Evolutionary conservation across 2,329 filamentous ascomycete species (phyloP).

Genomic region (Pyrenochaeta sp.): DNA sequence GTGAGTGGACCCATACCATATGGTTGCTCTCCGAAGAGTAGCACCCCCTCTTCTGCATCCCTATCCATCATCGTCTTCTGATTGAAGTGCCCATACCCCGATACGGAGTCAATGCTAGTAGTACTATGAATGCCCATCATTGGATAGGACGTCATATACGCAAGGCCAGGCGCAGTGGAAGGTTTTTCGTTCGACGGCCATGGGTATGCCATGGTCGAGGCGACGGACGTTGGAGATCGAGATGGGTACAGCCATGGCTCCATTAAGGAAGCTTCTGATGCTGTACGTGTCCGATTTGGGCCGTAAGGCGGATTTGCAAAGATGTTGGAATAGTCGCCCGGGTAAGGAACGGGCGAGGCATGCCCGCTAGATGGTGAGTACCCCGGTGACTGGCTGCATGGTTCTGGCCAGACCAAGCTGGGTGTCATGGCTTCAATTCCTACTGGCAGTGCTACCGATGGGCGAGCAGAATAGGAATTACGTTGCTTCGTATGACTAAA

Average conservation of each 20-base stretch:
- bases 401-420: slow-evolving; percentile 33
- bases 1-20: slow-evolving; percentile 49
- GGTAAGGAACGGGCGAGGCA: slow-evolving; percentile 38
- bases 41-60: slow-evolving; percentile 46
- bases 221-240: slow-evolving; percentile 45
- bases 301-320: slow-evolving; percentile 41
- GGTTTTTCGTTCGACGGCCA: slow-evolving; percentile 43
- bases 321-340: slow-evolving; percentile 37
- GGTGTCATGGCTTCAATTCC: slow-evolving; percentile 27
- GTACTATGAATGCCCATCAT: slow-evolving; percentile 33
- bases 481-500: slow-evolving; percentile 31
- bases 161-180: slow-evolving; percentile 28
- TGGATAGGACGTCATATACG: slow-evolving; percentile 37
- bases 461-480: slow-evolving; percentile 12
- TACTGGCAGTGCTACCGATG: slow-evolving; percentile 25
- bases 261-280: slow-evolving; percentile 48
- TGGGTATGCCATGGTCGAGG: slow-evolving; percentile 43
- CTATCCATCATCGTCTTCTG: slow-evolving; percentile 45
- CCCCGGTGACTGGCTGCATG: slow-evolving; percentile 39
- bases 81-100: slow-evolving; percentile 36
- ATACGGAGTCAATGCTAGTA: slow-evolving; percentile 29
- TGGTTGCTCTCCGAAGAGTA: slow-evolving; percentile 47
- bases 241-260: slow-evolving; percentile 44
- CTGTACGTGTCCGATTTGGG: slow-evolving; percentile 43
- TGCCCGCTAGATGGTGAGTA: slow-evolving; percentile 47